phyloP scores from a whole-genome alignment of 768 basidiomycete species.

The Russula sp. region DNA sequence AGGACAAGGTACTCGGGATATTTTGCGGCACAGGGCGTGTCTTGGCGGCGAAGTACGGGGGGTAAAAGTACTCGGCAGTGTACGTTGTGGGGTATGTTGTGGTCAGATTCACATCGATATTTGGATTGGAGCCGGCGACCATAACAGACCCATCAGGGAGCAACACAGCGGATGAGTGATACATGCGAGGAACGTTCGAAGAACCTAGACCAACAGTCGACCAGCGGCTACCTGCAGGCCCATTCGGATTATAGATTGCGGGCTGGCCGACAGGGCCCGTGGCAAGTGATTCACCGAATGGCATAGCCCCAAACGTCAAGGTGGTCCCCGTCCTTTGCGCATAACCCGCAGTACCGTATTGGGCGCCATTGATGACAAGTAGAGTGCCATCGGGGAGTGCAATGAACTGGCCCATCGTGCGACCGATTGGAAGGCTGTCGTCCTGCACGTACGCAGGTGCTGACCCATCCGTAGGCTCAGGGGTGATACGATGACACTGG shows the following conservation, averaged over 20 bases:
- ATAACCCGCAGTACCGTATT: slow-evolving; percentile 86
- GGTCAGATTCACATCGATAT: slow-evolving; percentile 64
- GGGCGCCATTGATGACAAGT: slow-evolving; percentile 72
- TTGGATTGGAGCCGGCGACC: slow-evolving; percentile 89
- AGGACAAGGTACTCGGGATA: slow-evolving; percentile 39
- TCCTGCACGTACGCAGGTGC: slow-evolving; percentile 55
- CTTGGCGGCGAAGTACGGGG: slow-evolving; percentile 60
- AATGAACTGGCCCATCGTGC: slow-evolving; percentile 92
- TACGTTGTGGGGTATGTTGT: slow-evolving; percentile 70
- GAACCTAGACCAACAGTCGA: slow-evolving; percentile 55
- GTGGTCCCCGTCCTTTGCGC: slow-evolving; percentile 39
- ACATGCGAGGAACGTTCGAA: slow-evolving; percentile 69
- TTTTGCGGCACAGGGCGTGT: slow-evolving; percentile 63
- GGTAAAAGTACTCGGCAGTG: slow-evolving; percentile 34
- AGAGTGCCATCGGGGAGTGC: slow-evolving; percentile 69
- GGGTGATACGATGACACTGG: slow-evolving; percentile 78
- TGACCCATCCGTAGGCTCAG: slow-evolving; percentile 69
- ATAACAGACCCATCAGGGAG: slow-evolving; percentile 82
- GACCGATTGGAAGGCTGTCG: slow-evolving; percentile 62
- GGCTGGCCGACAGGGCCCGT: slow-evolving; percentile 72
- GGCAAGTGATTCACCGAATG: slow-evolving; percentile 64
- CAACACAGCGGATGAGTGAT: slow-evolving; percentile 85
- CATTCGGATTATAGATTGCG: slow-evolving; percentile 74
- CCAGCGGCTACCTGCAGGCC: slow-evolving; percentile 66
- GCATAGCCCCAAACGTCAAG: slow-evolving; percentile 44